Evolutionary conservation across 208 protist genomes (phyloP).

Genomic region (Histomonas meleagridis): DNA sequence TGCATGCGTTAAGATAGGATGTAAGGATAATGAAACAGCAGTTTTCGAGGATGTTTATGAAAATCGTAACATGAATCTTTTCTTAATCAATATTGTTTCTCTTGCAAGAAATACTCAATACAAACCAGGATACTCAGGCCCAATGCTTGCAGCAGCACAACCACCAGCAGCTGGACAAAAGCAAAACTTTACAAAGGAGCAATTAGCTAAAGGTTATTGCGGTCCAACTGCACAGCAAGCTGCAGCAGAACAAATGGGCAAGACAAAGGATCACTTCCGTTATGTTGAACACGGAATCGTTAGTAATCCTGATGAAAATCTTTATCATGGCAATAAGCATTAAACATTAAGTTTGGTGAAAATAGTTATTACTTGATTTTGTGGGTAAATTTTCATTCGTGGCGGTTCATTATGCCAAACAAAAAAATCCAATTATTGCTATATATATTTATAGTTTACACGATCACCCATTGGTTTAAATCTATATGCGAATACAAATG

Average conservation of each 20-base stretch:
- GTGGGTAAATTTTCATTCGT: no score
- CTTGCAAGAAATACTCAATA: background rate
- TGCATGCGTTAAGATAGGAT: background rate
- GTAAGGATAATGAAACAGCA: background rate
- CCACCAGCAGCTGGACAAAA: background rate
- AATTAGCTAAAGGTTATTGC: background rate
- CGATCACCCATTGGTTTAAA: background rate
- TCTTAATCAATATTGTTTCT: background rate
- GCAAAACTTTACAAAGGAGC: background rate
- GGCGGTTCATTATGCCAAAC: no score
- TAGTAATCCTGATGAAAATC: no score
- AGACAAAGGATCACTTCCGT: background rate
- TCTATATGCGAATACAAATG: background rate
- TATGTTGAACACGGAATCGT: background rate
- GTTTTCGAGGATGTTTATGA: background rate
- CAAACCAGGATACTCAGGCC: background rate
- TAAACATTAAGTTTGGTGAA: no score
- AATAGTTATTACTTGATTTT: no score
- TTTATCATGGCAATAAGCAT: no score
- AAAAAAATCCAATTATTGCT: no score
- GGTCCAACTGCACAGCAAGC: background rate
- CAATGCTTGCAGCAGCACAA: background rate
- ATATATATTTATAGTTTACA: no score
- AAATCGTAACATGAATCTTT: background rate
- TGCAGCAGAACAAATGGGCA: background rate